These are phyloP conservation scores for Dichotomopilus funicola DNA, from an alignment of 2,329 filamentous ascomycete species.

Conservation along the genomic window DNA sequence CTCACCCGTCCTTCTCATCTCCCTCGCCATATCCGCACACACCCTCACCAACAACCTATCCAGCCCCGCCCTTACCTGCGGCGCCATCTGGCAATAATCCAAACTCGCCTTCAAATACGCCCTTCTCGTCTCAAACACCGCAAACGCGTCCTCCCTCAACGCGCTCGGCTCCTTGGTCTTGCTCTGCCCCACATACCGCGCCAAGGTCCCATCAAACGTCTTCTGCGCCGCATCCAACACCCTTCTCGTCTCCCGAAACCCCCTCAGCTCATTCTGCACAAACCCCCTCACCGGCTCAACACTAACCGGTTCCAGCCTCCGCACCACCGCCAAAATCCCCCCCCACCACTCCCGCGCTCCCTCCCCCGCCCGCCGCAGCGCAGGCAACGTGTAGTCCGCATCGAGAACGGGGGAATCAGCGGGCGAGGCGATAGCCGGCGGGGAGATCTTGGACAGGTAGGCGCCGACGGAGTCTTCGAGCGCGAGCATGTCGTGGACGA, in stretches of 20 bases:
- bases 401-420: constrained; percentile 76
- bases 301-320: constrained; percentile 68
- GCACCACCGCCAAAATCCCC: constrained; percentile 64
- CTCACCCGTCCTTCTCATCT: constrained; percentile 69
- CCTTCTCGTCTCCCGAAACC: constrained; percentile 78
- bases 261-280: constrained; percentile 68
- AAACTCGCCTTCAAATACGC: constrained; percentile 85
- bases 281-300: constrained; percentile 79
- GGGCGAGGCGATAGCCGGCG: constrained; percentile 55
- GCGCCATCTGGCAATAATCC: constrained; percentile 85
- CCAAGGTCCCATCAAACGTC: constrained; percentile 72
- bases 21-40: constrained; percentile 80
- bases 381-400: constrained; percentile 88
- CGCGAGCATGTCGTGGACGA: constrained; percentile 57
- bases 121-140: constrained; percentile 86
- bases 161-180: constrained; percentile 93
- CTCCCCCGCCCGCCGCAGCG: constrained; percentile 78
- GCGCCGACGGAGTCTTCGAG: constrained; percentile 74
- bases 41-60: constrained; percentile 82
- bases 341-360: constrained; percentile 84
- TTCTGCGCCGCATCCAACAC: constrained; percentile 74
- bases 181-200: constrained; percentile 75
- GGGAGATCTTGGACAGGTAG: constrained; percentile 70
- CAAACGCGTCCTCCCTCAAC: constrained; percentile 89
- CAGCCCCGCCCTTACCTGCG: constrained; percentile 74